These are phyloP conservation scores for Cyclotella distinguenda DNA, from an alignment of 108 stramenopile species.

Conservation along the genomic window DNA sequence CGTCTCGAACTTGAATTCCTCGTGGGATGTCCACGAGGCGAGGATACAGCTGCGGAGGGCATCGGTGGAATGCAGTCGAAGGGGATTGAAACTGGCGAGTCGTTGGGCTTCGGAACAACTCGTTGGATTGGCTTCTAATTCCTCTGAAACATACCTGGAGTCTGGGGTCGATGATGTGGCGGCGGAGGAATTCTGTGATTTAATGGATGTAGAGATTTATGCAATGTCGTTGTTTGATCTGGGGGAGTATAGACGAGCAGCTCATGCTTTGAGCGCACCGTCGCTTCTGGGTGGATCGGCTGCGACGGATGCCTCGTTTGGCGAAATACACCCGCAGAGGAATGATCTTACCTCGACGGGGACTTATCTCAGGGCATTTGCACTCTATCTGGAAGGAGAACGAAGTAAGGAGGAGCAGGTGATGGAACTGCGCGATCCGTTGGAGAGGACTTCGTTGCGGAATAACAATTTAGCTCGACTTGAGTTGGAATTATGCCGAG, in stretches of 20 bases:
- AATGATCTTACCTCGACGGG: constrained; percentile 54
- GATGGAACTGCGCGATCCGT: constrained; percentile 63
- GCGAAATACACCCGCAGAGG: constrained; percentile 42
- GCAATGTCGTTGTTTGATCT: constrained; percentile 74
- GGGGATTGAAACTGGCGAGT: constrained; percentile 69
- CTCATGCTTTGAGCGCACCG: constrained; percentile 46
- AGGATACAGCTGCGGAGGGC: constrained; percentile 27
- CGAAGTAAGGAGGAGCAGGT: constrained; percentile 83
- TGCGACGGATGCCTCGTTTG: constrained; percentile 6
- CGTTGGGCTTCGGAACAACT: constrained; percentile 85
- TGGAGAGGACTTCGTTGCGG: constrained; percentile 34
- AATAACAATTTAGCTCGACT: constrained; percentile 71
- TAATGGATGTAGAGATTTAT: constrained; percentile 53
- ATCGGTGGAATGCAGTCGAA: constrained; percentile 27
- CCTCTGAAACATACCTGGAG: not conserved
- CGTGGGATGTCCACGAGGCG: constrained; percentile 33
- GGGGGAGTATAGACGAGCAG: constrained; percentile 80
- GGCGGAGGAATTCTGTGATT: constrained; percentile 23
- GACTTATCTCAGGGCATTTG: constrained; percentile 82
- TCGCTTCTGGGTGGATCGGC: not conserved
- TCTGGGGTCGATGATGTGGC: too few species aligned
- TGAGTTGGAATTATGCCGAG: constrained; percentile 63
- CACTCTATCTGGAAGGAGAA: constrained; percentile 93
- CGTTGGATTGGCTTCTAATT: constrained; percentile 48
- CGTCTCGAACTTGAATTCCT: not conserved